Percentiles rank a stretch among this genome's conserved stretches.
These are phyloP conservation scores for Stachybotrys echinatus DNA, from an alignment of 2,329 filamentous ascomycete genomes.

Conservation along the genomic window DNA sequence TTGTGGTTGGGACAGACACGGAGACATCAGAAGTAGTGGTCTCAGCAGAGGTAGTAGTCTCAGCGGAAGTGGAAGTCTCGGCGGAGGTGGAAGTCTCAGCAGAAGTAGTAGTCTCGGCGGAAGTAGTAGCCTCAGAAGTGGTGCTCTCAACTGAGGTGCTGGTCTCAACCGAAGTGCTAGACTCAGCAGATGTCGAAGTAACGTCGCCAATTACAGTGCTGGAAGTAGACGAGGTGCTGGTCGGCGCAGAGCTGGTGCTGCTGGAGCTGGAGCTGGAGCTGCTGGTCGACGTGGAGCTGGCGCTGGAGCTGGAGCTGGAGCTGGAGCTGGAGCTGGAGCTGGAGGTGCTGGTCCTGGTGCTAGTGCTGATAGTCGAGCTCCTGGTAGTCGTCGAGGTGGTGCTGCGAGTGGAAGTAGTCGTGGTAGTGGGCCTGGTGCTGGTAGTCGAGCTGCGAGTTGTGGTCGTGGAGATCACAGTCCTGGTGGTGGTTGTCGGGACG, in stretches of 20 bases:
- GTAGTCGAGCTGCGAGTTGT: constrained; percentile 9
- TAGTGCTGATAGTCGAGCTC: constrained; percentile 3
- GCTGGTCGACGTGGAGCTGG: background rate
- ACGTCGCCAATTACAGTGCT: background rate
- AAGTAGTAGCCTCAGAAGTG: background rate
- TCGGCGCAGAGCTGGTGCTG: background rate
- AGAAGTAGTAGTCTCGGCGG: background rate
- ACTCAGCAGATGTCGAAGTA: background rate
- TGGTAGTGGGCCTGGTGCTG: constrained; percentile 8
- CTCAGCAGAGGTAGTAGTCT: background rate
- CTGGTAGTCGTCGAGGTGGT: background rate
- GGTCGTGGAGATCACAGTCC: constrained; percentile 11
- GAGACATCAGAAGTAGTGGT: no score
- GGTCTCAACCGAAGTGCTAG: constrained; percentile 4
- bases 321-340: background rate
- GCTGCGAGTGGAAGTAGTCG: background rate
- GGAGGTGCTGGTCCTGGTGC: background rate
- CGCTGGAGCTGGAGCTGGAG: background rate
- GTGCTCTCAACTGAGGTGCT: constrained; percentile 1
- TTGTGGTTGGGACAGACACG: background rate
- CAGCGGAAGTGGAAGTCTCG: no score
- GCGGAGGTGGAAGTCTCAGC: background rate
- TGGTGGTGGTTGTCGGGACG: constrained; percentile 17
- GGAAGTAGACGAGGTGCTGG: background rate
- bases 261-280: constrained; percentile 2